Base-by-base conservation (phyloP, 805 yeast genomes). In the Monosporozyma servazzii region DNA sequence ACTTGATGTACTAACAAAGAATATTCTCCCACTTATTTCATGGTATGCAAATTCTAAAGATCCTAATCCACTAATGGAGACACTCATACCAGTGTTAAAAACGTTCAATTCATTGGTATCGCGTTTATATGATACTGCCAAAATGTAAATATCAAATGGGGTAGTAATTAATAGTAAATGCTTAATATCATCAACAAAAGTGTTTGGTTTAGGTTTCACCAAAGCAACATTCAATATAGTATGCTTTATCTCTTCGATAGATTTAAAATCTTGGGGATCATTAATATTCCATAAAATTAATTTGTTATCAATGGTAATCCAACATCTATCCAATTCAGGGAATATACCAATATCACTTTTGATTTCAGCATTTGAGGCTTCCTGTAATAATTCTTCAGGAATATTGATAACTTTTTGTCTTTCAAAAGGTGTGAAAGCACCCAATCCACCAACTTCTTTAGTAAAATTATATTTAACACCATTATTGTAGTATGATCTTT, bases 291-390 rank as follows among this genome's bases (percentile, higher is more conserved):
- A 93, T 23, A 95, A 74, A 33, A 86, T 78, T 59, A 91, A 73
- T 59, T 85, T 84, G 64, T 84, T 84, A 62, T 88, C 97, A 31
- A 83, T 79, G 3, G 85, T 80, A 31, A 91, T 76, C 96, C 97
- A 93, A 13, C 90, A 81, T 53, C 95, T 79, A 54, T 80, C 78
- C 30, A 93, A 76, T 52, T 85, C 89, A 0, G 90, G 79, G 57
- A 93, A 82, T 25, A 89, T 70, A 13, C 99, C 99, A 81, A 87
- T 82, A 53, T 82, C 81, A 39, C 89, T 80, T 47, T 75, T 75
- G 49, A 81, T 76, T 60, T 85, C 82, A 5, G 86, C 76, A 47
- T 77, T 75, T 56, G 81, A 82, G 63, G 83, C 79, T 58, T 86
- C 88, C 50, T 82, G 84, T 57, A 86, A 78, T 54, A 88, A 80